A percentile compares a stretch with the other conserved stretches of the same genome.
These are phyloP conservation scores for Caloboletus firmus DNA, from an alignment of 1,284 basidiomycete genomes.

Conservation along the genomic window DNA sequence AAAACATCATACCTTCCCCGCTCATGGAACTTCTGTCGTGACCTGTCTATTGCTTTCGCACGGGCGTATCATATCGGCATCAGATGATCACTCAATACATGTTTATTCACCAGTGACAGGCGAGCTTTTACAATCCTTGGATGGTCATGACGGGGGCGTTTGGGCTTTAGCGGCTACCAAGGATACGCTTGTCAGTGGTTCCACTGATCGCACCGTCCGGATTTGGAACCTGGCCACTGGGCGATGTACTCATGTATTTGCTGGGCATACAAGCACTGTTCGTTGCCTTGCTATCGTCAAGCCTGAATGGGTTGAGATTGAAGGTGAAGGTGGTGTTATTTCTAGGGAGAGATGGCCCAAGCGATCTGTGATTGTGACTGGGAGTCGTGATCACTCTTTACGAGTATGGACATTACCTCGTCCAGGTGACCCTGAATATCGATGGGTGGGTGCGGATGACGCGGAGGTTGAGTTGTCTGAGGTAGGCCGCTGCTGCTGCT, in stretches of 20 bases:
- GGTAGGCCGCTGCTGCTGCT: constrained; percentile 41
- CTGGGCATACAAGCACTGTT: constrained; percentile 92
- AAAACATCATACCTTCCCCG: constrained; percentile 77
- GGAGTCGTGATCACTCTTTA: constrained; percentile 87
- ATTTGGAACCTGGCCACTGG: constrained; percentile 88
- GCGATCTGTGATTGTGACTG: constrained; percentile 87
- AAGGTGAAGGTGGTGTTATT: constrained; percentile 56
- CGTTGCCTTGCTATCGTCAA: constrained; percentile 88
- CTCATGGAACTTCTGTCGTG: constrained; percentile 87
- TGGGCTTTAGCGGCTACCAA: constrained; percentile 88
- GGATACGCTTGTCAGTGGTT: constrained; percentile 88
- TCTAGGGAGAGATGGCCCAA: constrained; percentile 80
- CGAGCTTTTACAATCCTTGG: constrained; percentile 67
- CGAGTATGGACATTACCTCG: constrained; percentile 88
- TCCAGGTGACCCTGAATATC: constrained; percentile 74
- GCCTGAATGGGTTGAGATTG: constrained; percentile 76
- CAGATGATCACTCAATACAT: constrained; percentile 91
- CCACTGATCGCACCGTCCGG: constrained; percentile 91
- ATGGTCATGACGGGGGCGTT: constrained; percentile 93
- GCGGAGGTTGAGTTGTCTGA: constrained; percentile 67
- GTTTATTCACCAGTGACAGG: constrained; percentile 86
- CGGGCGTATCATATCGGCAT: constrained; percentile 92
- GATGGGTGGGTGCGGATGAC: constrained; percentile 69
- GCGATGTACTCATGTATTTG: constrained; percentile 85
- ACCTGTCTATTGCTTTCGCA: constrained; percentile 93